Base-by-base conservation (phyloP, 2,329 filamentous ascomycete genomes). In the Cladosporium sp. region DNA sequence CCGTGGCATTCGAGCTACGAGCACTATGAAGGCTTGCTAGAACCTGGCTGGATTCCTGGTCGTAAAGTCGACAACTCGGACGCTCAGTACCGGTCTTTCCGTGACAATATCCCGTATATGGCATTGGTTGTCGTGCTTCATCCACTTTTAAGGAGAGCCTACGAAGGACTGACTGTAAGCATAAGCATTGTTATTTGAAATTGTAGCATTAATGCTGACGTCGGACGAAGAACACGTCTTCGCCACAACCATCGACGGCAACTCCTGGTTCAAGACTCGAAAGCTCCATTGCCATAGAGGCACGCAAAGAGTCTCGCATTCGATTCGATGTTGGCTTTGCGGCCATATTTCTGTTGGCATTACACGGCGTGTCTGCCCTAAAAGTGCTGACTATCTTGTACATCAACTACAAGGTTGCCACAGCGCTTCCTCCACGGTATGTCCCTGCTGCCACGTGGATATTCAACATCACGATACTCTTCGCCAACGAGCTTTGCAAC, bases 61-160 rank as follows among this genome's bases (percentile, higher is more conserved):
- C 88, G 93, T 59, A 90, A 90, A 80, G 90, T 97, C 61, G 94
- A 99, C 75, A 86, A 91, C 62, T 94, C 91, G 37, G 94, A 99
- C 75, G 74, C 82, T 32, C 94, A 99, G 73, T 99, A 97, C 74
- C 78, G 81, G 58, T 86, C 84, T 36, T 97, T 99, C 70, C 87
- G 95, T 64, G 78, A 82, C 61, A 97, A 97, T 68, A 80, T 97
- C 36, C 92, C 91, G 2, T 90, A 89, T 70, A 85, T 97, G 73
- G 79, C 83, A 8, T 64, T 86, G 9, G 82, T 97, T 5, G 76
- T 97, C 13, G 64, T 89, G 24, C 73, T 91, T 42, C 94, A 99
- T 71, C 93, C 92, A 1, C 70, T 96, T 3, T 75, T 93, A 58
- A 87, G 94, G 62, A 85, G 80, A 62, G 68, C 82, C 0, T 97